Conservation (phyloP, 1,284 basidiomycete species). For the Cryptococcus maquisensis region DNA sequence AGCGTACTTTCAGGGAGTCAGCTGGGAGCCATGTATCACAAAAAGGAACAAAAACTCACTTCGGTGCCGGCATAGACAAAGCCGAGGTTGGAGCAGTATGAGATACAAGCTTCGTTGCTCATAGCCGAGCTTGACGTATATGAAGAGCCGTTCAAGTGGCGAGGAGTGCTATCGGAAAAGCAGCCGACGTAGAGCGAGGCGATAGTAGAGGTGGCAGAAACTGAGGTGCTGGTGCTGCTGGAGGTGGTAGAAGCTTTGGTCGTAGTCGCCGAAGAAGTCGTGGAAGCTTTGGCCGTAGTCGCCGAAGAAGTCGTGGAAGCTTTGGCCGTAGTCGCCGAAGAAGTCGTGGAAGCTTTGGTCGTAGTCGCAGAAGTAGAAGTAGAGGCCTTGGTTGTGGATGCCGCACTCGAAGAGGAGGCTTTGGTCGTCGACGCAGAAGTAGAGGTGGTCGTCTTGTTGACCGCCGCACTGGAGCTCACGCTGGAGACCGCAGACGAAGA, state of each 20-base stretch:
- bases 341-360: constrained; percentile 4
- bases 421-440: constrained; percentile 16
- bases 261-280: constrained; percentile 5
- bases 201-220: constrained; percentile 1
- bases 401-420: background rate
- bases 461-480: constrained; percentile 8
- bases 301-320: constrained; percentile 6
- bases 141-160: background rate
- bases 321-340: constrained; percentile 8
- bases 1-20: constrained; percentile 17
- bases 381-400: constrained; percentile 8
- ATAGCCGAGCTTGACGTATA: background rate
- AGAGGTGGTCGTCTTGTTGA: constrained; percentile 1
- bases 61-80: constrained; percentile 10
- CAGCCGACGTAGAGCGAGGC: background rate
- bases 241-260: constrained; percentile 7
- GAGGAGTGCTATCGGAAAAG: background rate
- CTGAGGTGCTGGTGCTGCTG: background rate
- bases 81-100: background rate
- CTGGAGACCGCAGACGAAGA: constrained; percentile 13
- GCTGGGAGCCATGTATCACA: background rate
- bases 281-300: constrained; percentile 4
- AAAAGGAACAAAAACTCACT: background rate
- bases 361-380: constrained; percentile 8
- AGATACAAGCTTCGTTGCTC: constrained; percentile 9